Evolutionary conservation across 441 rosid species (phyloP).

Genomic region (Adansonia madagascariensis): DNA sequence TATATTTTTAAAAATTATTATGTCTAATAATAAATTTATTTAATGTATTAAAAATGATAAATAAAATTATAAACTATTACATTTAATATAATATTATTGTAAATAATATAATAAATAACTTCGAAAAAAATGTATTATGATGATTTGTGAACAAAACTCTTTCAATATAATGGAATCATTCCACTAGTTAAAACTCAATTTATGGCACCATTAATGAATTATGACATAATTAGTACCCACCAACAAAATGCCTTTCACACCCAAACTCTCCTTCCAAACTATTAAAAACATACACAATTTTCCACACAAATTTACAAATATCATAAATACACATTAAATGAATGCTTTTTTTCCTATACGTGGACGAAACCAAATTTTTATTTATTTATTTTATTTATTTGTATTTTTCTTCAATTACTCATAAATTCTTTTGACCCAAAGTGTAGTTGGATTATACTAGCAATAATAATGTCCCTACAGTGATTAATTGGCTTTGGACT

Average conservation of each 20-base stretch:
- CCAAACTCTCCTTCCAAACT: not conserved
- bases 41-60: too few relatives aligned
- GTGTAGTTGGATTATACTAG: not conserved
- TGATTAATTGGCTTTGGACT: conserved; percentile 16
- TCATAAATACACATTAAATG: conserved; percentile 9
- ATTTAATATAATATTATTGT: too few relatives aligned
- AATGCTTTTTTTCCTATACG: not conserved
- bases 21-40: too few relatives aligned
- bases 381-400: not conserved
- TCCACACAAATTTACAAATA: not conserved
- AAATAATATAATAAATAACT: too few relatives aligned
- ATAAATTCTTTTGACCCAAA: not conserved
- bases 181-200: not conserved
- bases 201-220: conserved; percentile 20
- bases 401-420: conserved; percentile 2
- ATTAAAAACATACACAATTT: not conserved
- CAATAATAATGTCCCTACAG: conserved; percentile 5
- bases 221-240: conserved; percentile 20
- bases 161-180: not conserved
- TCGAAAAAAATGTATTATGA: not conserved
- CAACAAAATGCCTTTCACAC: not conserved
- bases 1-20: too few relatives aligned
- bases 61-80: too few relatives aligned
- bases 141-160: not conserved
- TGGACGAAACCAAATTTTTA: not conserved